Percentiles rank a stretch among this genome's conserved stretches.
Conservation (phyloP, 192 early-diverging fungal species). For the Podila verticillata region DNA sequence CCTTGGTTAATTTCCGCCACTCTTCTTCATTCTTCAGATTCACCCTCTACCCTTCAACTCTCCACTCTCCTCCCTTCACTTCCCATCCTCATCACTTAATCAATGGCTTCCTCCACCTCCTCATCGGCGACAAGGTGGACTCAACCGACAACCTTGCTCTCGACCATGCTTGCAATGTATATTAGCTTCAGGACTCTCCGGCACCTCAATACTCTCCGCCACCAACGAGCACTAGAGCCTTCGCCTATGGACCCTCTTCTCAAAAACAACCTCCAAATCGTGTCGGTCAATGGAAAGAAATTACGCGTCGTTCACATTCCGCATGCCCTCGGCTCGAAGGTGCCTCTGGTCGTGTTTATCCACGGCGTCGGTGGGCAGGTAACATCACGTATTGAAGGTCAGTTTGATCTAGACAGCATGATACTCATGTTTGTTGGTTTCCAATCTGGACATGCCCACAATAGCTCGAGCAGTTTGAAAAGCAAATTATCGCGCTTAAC, state of each 20-base stretch:
- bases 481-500: constrained; percentile 66
- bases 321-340: constrained; percentile 61
- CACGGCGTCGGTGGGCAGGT: constrained; percentile 71
- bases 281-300: constrained; percentile 55
- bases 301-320: constrained; percentile 65
- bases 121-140: constrained; percentile 3
- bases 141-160: constrained; percentile 15
- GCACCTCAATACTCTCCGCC: constrained; percentile 4
- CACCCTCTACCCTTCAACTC: too few relatives aligned
- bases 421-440: too few relatives aligned
- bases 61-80: too few relatives aligned
- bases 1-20: too few relatives aligned
- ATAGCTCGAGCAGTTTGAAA: constrained; percentile 64
- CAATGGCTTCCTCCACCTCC: too few relatives aligned
- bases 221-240: constrained; percentile 5
- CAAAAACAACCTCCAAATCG: constrained; percentile 54
- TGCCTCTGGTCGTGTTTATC: constrained; percentile 65
- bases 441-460: background rate
- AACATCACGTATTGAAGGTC: background rate
- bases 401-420: too few relatives aligned
- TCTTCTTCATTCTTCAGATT: too few relatives aligned
- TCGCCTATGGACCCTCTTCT: constrained; percentile 39
- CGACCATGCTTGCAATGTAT: constrained; percentile 30
- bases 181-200: constrained; percentile 24
- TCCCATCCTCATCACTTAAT: too few relatives aligned